phyloP scores from a whole-genome alignment of 148 eudicot species.

The Silene conica region DNA sequence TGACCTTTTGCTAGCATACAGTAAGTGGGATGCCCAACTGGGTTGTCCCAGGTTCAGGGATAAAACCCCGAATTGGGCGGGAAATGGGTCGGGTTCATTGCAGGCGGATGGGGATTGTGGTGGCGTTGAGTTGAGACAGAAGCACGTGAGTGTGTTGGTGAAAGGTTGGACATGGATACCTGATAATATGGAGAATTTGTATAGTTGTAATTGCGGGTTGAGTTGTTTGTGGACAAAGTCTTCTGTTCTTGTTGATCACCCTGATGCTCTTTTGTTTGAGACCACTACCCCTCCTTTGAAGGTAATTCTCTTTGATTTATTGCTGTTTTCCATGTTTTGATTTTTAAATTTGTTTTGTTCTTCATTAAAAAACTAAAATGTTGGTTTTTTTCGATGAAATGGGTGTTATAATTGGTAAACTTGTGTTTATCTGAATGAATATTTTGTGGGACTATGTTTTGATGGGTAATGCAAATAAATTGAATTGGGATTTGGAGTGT shows the following conservation, averaged over 20 bases:
- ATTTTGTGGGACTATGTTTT: not conserved
- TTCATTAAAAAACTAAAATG: not conserved
- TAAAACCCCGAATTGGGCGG: slow-evolving; percentile 30
- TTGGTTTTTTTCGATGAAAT: not conserved
- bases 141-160: slow-evolving; percentile 73
- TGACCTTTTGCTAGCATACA: slow-evolving; percentile 43
- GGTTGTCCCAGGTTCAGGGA: slow-evolving; percentile 62
- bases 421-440: too few relatives aligned
- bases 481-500: not conserved
- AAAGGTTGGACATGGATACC: slow-evolving; percentile 99
- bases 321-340: not conserved
- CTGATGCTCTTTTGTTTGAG: slow-evolving; percentile 88
- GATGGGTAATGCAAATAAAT: not conserved
- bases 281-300: slow-evolving; percentile 68
- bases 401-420: not conserved
- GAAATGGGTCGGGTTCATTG: slow-evolving; percentile 48
- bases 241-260: slow-evolving; percentile 68
- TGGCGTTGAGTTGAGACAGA: slow-evolving; percentile 44
- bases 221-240: slow-evolving; percentile 93
- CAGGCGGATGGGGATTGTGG: slow-evolving; percentile 39
- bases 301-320: slow-evolving; percentile 27
- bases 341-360: not conserved
- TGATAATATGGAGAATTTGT: slow-evolving; percentile 87
- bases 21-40: slow-evolving; percentile 63
- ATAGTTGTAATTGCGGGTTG: slow-evolving; percentile 77